Conservation (phyloP, 2,329 filamentous ascomycete genomes). For the Myriosclerotinia curreyana region DNA sequence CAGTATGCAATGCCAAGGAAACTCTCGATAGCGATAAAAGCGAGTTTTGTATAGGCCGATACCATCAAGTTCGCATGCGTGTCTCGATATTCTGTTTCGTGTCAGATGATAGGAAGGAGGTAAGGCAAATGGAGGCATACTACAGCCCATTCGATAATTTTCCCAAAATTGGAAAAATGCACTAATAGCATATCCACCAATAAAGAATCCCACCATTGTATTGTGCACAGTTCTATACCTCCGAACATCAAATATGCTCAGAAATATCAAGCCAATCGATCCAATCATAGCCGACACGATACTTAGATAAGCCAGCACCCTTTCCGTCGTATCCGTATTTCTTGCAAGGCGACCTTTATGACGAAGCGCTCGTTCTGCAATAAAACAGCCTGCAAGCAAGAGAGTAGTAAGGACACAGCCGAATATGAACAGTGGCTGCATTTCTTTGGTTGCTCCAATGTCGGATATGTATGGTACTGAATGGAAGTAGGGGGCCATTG, state of each 20-base stretch:
- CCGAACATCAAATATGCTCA: slow-evolving; percentile 84
- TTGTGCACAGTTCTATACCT: slow-evolving; percentile 66
- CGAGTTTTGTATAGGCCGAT: slow-evolving; percentile 69
- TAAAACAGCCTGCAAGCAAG: slow-evolving; percentile 76
- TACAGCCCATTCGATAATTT: slow-evolving; percentile 80
- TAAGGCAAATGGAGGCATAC: slow-evolving; percentile 41
- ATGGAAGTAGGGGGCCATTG: slow-evolving; percentile 54
- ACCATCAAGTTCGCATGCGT: slow-evolving; percentile 42
- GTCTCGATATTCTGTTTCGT: slow-evolving; percentile 9
- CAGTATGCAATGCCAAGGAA: slow-evolving; percentile 79
- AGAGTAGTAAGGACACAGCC: slow-evolving; percentile 70
- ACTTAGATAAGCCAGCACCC: slow-evolving; percentile 57
- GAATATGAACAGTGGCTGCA: slow-evolving; percentile 77
- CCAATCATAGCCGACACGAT: slow-evolving; percentile 71
- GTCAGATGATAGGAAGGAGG: not conserved
- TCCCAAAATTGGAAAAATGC: slow-evolving; percentile 86
- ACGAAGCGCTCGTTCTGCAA: slow-evolving; percentile 79
- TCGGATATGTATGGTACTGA: slow-evolving; percentile 71
- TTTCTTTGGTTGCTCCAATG: slow-evolving; percentile 52
- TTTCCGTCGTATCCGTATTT: slow-evolving; percentile 64
- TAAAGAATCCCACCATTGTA: slow-evolving; percentile 77
- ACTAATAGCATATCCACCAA: slow-evolving; percentile 77
- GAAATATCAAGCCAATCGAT: slow-evolving; percentile 73
- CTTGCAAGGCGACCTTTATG: slow-evolving; percentile 75
- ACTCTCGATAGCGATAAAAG: slow-evolving; percentile 76